Evolutionary conservation across 208 protist genomes (phyloP).

Genomic region (Trypanosomatidae sp.): DNA sequence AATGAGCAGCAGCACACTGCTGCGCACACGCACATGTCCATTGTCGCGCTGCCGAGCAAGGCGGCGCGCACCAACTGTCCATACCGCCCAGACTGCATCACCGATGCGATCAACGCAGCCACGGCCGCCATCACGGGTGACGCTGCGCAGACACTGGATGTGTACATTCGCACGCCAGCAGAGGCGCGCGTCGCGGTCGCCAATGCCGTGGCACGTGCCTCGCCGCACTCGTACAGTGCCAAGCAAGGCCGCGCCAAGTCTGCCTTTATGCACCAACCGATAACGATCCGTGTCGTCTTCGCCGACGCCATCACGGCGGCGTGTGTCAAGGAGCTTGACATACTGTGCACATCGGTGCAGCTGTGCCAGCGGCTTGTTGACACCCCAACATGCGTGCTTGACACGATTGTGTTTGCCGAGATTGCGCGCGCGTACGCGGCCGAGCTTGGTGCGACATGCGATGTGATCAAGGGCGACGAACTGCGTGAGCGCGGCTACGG

Average conservation of each 20-base stretch:
- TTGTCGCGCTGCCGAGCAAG: slow-evolving; percentile 25
- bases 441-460: slow-evolving; percentile 21
- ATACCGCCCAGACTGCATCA: slow-evolving; percentile 42
- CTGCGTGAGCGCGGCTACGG: slow-evolving; percentile 51
- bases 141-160: slow-evolving; percentile 16
- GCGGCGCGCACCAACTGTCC: slow-evolving; percentile 57
- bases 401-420: slow-evolving; percentile 59
- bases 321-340: slow-evolving; percentile 19
- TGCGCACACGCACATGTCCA: slow-evolving; percentile 18
- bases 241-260: slow-evolving; percentile 15
- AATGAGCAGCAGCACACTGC: slow-evolving; percentile 1
- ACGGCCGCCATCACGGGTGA: too few relatives aligned
- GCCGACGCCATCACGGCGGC: slow-evolving; percentile 10
- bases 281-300: slow-evolving; percentile 31
- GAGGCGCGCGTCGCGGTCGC: slow-evolving; percentile 22
- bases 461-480: slow-evolving; percentile 57
- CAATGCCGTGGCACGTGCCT: slow-evolving; percentile 30
- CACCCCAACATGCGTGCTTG: slow-evolving; percentile 52
- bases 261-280: slow-evolving; percentile 11
- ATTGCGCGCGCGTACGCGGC: slow-evolving; percentile 37
- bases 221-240: slow-evolving; percentile 27
- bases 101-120: slow-evolving; percentile 13
- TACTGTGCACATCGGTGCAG: slow-evolving; percentile 46
- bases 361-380: slow-evolving; percentile 77
- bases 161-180: slow-evolving; percentile 26